Base-by-base conservation (phyloP, 2,329 filamentous ascomycete genomes). In the Hypoxylon sp. region DNA sequence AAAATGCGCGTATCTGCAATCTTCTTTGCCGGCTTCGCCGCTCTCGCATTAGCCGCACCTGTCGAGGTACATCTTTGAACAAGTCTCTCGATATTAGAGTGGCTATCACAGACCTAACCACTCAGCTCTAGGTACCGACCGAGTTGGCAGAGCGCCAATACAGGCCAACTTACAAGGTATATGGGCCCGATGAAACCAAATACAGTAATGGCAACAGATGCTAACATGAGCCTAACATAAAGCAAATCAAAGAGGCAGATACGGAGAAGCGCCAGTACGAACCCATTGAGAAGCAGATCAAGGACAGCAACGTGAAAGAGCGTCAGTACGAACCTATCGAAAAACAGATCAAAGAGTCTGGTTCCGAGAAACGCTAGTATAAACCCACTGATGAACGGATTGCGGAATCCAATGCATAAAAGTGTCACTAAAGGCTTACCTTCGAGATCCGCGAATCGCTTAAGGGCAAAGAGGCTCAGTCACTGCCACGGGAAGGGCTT, bases 1-100 rank as follows among this genome's bases (percentile, higher is more conserved):
- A 65, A 47, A 48, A 70, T 70, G 65, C 68, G 61, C 11, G 52
- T 63, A 22, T 67, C 65, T 14, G 46, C 57, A 26, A 44, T 70
- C 47, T 29, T 56, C 26, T n/a, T 70, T 8, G 48, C 65, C 50
- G 54, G 65, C 52, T 48, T 70, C 1, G 57, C 50, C 35, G 58
- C 68, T 51, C 50, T 70, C 19, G 54, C 65, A n/a, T 24, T 68
- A 13, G 68, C 64, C 35, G 68, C 57, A 3, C 68, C 68, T 9
- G 24, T 68, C 22, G 57, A 70, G 60, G 65, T 68, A 65, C n/a
- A 65, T 1, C 2, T 39, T 39, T 13, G 1, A 22, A 51, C n/a
- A 14, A 29, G 6, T 9, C 14, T 14, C 48, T 1, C 17, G 11
- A 6, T 31, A 13, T 19, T 4, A 26, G 5, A 19, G 19, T 3